These are phyloP conservation scores for Ophiostoma sp. DNA, from an alignment of 2,329 filamentous ascomycete genomes.

Conservation along the genomic window DNA sequence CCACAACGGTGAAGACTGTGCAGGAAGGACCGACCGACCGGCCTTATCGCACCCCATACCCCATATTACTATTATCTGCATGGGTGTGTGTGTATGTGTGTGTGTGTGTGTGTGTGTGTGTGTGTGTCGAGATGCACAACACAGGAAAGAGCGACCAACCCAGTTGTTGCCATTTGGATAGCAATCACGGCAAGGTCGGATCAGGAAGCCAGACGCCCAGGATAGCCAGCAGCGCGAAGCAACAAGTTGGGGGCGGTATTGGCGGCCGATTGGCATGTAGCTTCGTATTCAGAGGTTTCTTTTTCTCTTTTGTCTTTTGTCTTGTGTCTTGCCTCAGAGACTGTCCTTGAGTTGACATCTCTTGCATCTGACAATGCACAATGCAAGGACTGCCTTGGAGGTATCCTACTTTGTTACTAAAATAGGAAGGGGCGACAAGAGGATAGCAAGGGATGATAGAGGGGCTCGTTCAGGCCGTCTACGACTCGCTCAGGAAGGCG, in stretches of 20 bases:
- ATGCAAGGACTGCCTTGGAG: too few species aligned
- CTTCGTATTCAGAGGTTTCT: not conserved
- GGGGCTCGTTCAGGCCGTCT: not conserved
- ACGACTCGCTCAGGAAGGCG: constrained; percentile 4
- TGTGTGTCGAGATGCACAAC: too few species aligned
- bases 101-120: too few species aligned
- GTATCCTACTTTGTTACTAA: not conserved
- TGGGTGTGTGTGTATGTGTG: not conserved
- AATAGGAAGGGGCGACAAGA: not conserved
- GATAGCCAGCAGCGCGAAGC: not conserved
- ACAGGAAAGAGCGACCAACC: too few species aligned
- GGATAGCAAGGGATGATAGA: not conserved
- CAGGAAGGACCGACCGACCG: not conserved
- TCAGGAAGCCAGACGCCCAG: not conserved
- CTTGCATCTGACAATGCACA: not conserved
- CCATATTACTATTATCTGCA: not conserved
- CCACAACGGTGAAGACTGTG: not conserved
- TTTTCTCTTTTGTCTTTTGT: not conserved
- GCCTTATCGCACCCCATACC: constrained; percentile 4
- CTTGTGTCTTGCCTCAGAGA: not conserved
- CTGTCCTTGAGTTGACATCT: not conserved
- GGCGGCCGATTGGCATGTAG: not conserved
- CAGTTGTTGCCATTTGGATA: not conserved
- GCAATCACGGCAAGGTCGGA: constrained; percentile 7
- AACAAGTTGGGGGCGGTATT: not conserved